These are phyloP conservation scores for Patellifolia procumbens DNA, from an alignment of 179 eudicot species.

Conservation along the genomic window DNA sequence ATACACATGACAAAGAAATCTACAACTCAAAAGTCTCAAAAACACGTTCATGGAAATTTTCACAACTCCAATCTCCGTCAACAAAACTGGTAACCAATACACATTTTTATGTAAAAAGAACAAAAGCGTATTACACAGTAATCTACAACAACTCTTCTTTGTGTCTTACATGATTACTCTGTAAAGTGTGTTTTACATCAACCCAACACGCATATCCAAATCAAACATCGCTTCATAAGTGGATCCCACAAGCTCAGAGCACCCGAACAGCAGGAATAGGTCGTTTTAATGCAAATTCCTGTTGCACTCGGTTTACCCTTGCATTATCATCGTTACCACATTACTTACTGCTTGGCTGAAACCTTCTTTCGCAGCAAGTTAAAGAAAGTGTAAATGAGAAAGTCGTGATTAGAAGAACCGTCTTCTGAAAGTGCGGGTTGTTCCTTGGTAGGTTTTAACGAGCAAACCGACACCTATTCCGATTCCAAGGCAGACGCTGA, in stretches of 20 bases:
- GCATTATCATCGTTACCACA: background rate
- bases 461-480: constrained; percentile 92
- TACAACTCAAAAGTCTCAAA: constrained; percentile 10
- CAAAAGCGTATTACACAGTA: constrained; percentile 12
- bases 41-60: background rate
- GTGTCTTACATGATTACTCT: constrained; percentile 9
- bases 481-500: constrained; percentile 84
- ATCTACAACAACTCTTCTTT: constrained; percentile 19
- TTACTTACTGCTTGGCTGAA: background rate
- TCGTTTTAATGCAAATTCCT: background rate
- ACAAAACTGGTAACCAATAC: constrained; percentile 14
- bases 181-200: constrained; percentile 1
- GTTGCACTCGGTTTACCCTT: constrained; percentile 5
- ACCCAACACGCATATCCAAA: constrained; percentile 5
- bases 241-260: constrained; percentile 1
- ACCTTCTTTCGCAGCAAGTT: background rate
- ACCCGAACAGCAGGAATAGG: background rate
- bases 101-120: background rate
- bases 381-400: constrained; percentile 3
- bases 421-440: constrained; percentile 74
- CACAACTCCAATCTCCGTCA: constrained; percentile 12
- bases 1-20: constrained; percentile 6
- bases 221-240: constrained; percentile 21
- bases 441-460: constrained; percentile 74
- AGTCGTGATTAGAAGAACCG: constrained; percentile 43